Evolutionary conservation across 805 yeast species (phyloP), one percentile per base, ranked within the genome.

Genomic region (Saccharomycopsis oosterbeekiorum): DNA sequence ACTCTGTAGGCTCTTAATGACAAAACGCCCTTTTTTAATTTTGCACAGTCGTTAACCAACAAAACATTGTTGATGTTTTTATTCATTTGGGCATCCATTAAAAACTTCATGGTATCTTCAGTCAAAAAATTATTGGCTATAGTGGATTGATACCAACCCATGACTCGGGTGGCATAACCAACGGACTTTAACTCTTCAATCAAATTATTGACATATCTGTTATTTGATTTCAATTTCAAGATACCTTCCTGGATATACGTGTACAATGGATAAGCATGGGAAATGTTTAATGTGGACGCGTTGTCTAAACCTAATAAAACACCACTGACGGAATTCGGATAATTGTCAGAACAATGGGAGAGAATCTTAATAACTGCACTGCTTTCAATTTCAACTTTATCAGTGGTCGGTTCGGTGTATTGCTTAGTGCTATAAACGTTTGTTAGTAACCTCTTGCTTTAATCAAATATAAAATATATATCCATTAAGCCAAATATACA

Each of bases 121-220:
- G 84, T 83, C 68, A 85, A 81, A 70, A 84, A 84, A 70, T 84
- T 84, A 55, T 94, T 94, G 47, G 87, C 80, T 58, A 77, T 75
- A 36, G 90, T 79, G 54, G 86, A 78, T 70, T 88, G 82, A 75
- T 88, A 89, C 90, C 92, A 89, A 40, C 97, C 97, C 65, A 85
- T 81, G 63, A 85, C 78, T 69, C 84, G 88, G 53, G 83, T 78
- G 55, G 91, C 92, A 63, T 82, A 77, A 57, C 86, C 85, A 64
- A 84, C 81, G 60, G 78, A 79, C 68, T 78, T 81, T 65, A 89
- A 79, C 63, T 82, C 80, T 53, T 82, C 80, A 66, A 86, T 76
- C 68, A 87, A 77, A 56, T 86, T 90, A 58, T 80, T 80, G 71
- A 86, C 91, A 75, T 84, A 90, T 70, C 80, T 82, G 62, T 76